Evolutionary conservation across 2,329 filamentous ascomycete genomes (phyloP).

Genomic region (Stagonosporopsis tanaceti): DNA sequence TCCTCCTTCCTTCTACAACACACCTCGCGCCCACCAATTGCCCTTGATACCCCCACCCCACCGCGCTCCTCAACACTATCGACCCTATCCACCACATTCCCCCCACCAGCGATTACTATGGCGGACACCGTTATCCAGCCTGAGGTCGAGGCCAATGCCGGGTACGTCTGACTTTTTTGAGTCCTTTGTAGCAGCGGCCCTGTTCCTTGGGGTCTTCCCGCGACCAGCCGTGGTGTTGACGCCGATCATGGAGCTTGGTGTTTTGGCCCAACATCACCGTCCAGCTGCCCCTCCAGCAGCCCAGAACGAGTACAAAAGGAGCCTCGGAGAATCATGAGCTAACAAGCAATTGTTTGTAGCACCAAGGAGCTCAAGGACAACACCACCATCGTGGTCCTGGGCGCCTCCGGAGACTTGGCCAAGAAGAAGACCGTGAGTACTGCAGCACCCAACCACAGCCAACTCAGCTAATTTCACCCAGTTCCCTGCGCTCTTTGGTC

Average conservation of each 20-base stretch:
- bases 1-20: conserved; percentile 14
- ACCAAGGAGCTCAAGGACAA: conserved; percentile 97
- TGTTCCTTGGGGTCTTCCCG: conserved; percentile 4
- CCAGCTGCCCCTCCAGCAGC: conserved; percentile 25
- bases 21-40: conserved; percentile 32
- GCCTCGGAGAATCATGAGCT: conserved; percentile 22
- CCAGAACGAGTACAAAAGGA: conserved; percentile 16
- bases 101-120: conserved; percentile 44
- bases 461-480: conserved; percentile 52
- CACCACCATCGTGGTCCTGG: conserved; percentile 94
- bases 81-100: conserved; percentile 33
- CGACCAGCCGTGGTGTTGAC: conserved; percentile 3
- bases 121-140: conserved; percentile 58
- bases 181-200: neutral
- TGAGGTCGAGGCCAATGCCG: conserved; percentile 55
- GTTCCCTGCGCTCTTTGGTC: conserved; percentile 96
- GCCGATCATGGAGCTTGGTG: conserved; percentile 3
- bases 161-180: conserved; percentile 48
- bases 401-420: conserved; percentile 94
- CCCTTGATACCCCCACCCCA: conserved; percentile 27
- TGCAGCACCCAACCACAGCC: conserved; percentile 8
- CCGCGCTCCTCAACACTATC: conserved; percentile 30
- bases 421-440: conserved; percentile 97
- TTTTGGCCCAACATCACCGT: conserved; percentile 3
- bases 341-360: conserved; percentile 59